phyloP scores from a whole-genome alignment of 768 basidiomycete genomes.

The Hericium rajendrae region DNA sequence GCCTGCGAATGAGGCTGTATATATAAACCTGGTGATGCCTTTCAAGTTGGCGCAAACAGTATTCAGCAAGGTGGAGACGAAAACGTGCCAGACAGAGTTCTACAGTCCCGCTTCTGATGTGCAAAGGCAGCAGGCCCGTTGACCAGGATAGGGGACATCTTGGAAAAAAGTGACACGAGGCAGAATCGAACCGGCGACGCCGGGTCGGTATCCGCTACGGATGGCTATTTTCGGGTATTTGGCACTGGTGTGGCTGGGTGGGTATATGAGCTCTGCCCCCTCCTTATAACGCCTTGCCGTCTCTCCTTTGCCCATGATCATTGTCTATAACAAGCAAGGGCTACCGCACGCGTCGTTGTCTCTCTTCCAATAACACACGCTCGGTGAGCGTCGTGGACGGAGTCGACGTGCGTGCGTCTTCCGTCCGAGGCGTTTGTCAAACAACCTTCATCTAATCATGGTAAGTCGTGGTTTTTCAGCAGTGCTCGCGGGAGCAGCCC shows the following conservation, averaged over 20 bases:
- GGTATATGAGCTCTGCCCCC: background rate
- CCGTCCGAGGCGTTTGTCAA: conserved; percentile 10
- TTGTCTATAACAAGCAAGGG: conserved; percentile 7
- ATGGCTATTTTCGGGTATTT: background rate
- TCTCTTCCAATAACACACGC: conserved; percentile 16
- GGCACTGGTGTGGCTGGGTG: background rate
- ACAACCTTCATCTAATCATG: conserved; percentile 5
- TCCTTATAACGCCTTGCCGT: background rate
- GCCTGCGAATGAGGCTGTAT: no score
- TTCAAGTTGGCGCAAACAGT: no score
- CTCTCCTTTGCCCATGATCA: conserved; percentile 13
- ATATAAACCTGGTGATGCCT: no score
- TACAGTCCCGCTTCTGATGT: background rate
- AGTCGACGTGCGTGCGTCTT: conserved; percentile 9
- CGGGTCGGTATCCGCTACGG: background rate
- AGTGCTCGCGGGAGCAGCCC: background rate
- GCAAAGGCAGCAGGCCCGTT: background rate
- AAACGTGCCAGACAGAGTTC: no score
- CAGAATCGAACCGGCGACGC: no score
- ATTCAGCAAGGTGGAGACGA: no score
- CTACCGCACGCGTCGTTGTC: conserved; percentile 9
- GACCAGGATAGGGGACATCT: no score
- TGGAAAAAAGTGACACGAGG: no score
- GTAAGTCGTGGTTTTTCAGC: background rate
- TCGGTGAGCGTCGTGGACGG: conserved; percentile 14